Evolutionary conservation across 768 basidiomycete species (phyloP), one percentile per base, ranked within the genome.

Genomic region (Boletus edulis): DNA sequence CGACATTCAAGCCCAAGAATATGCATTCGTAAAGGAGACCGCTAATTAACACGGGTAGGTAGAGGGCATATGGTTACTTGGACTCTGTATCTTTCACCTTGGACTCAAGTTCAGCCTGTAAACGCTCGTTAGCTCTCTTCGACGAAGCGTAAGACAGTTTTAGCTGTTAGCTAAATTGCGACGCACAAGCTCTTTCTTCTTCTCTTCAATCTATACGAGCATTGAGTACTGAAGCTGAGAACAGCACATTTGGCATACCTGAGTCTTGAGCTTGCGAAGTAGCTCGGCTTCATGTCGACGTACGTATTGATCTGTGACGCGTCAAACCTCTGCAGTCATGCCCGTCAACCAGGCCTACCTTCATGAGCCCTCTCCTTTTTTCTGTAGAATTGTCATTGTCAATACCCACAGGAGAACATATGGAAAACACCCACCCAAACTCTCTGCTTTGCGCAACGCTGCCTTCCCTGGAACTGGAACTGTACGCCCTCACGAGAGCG

Each of bases 291-390:
- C 88, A 52, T 84, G 84, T 55, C 73, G 68, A 52, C 79, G 83
- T 45, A 79, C 75, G 59, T 84, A 89, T 72, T 87, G 79, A 54
- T 87, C 88, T 90, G 59, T 35, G 45, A 20, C 49, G 18, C 18
- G 56, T 62, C 15, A 62, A n/a, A 34, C 49, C 8, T 8, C 20
- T 40, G 6, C 5, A 15, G 6, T 12, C 20, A 32, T 49, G 15
- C 24, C n/a, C 22, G 9, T 15, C n/a, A 14, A 12, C 67, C 54
- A 22, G 62, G 34, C 55, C 42, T 15, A 77, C 81, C 78, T 73
- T 90, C 88, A 49, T 87, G 80, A 18, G 87, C 88, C 66, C 80
- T 84, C 69, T 89, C 88, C 71, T 82, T 89, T 71, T 83, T 82
- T 63, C 88, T 90, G 68, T n/a, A 24, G 12, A 22, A 7, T 10